Conservation (phyloP, 1,284 basidiomycete species). For the Trametes polyzona region DNA sequence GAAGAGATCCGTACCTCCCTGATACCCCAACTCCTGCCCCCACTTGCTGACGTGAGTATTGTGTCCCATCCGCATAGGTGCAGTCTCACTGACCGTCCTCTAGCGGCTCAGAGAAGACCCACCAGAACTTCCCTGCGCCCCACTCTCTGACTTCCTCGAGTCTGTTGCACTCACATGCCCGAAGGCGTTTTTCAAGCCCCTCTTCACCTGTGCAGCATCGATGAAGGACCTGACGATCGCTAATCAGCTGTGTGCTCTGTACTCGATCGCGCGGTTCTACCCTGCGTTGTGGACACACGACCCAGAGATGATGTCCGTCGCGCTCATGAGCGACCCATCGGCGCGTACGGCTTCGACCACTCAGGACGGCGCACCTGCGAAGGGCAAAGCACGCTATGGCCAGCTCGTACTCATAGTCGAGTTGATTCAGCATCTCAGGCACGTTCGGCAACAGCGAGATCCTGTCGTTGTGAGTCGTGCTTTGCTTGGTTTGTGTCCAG, state of each 20-base stretch:
- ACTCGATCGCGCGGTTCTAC: slow-evolving; percentile 54
- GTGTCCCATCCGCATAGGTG: neutral
- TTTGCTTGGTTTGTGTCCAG: neutral
- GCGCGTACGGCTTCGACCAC: slow-evolving; percentile 27
- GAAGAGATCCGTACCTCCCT: slow-evolving; percentile 46
- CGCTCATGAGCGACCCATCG: slow-evolving; percentile 59
- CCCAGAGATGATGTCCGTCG: slow-evolving; percentile 78
- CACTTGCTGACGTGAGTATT: slow-evolving; percentile 55
- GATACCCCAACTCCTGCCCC: slow-evolving; percentile 43
- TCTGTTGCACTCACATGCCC: slow-evolving; percentile 58
- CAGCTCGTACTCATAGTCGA: slow-evolving; percentile 70
- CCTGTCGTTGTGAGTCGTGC: slow-evolving; percentile 38
- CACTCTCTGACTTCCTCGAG: slow-evolving; percentile 54
- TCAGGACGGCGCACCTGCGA: slow-evolving; percentile 35
- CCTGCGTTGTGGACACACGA: slow-evolving; percentile 72
- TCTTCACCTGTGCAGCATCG: slow-evolving; percentile 73
- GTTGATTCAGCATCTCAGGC: slow-evolving; percentile 57
- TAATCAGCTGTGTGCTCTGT: slow-evolving; percentile 60
- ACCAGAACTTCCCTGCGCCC: slow-evolving; percentile 47
- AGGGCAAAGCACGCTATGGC: slow-evolving; percentile 60
- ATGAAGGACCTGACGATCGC: slow-evolving; percentile 59
- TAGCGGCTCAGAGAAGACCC: slow-evolving; percentile 53
- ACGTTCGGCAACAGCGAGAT: slow-evolving; percentile 46
- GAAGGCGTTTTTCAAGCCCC: slow-evolving; percentile 73
- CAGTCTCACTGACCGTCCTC: neutral